Evolutionary conservation across 805 yeast species (phyloP).

Genomic region (Pichia thaimueangensis): DNA sequence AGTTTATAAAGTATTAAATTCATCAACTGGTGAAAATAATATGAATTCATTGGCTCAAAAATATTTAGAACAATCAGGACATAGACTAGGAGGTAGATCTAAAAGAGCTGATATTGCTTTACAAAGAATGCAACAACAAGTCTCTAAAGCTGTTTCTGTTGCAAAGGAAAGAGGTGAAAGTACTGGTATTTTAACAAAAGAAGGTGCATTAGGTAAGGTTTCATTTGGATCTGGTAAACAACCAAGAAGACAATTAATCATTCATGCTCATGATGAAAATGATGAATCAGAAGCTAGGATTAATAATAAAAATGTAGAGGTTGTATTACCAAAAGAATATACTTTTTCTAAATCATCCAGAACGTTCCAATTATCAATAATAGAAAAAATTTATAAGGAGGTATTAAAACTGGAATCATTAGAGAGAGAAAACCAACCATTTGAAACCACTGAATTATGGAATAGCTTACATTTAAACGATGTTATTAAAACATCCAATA

Average conservation of each 20-base stretch:
- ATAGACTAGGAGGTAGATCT: constrained; percentile 77
- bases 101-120: constrained; percentile 84
- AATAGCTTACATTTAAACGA: constrained; percentile 70
- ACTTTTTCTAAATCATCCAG: constrained; percentile 33
- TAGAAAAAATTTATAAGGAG: constrained; percentile 74
- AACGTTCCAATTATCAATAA: constrained; percentile 53
- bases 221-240: constrained; percentile 72
- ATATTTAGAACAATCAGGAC: constrained; percentile 85
- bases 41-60: constrained; percentile 87
- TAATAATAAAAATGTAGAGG: constrained; percentile 10
- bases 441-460: constrained; percentile 56
- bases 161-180: constrained; percentile 79
- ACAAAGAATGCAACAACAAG: constrained; percentile 97
- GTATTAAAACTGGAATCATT: constrained; percentile 74
- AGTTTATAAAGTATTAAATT: constrained; percentile 72
- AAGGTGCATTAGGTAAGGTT: constrained; percentile 87
- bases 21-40: constrained; percentile 48
- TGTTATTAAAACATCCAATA: constrained; percentile 39
- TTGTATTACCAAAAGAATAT: constrained; percentile 27
- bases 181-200: constrained; percentile 53
- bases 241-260: constrained; percentile 81
- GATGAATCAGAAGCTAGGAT: neutral
- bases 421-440: constrained; percentile 49
- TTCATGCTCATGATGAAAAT: constrained; percentile 29
- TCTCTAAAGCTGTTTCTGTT: constrained; percentile 89